Evolutionary conservation across 2,329 filamentous ascomycete genomes (phyloP), one percentile per base, ranked within the genome.

Genomic region (Stemphylium lycopersici): DNA sequence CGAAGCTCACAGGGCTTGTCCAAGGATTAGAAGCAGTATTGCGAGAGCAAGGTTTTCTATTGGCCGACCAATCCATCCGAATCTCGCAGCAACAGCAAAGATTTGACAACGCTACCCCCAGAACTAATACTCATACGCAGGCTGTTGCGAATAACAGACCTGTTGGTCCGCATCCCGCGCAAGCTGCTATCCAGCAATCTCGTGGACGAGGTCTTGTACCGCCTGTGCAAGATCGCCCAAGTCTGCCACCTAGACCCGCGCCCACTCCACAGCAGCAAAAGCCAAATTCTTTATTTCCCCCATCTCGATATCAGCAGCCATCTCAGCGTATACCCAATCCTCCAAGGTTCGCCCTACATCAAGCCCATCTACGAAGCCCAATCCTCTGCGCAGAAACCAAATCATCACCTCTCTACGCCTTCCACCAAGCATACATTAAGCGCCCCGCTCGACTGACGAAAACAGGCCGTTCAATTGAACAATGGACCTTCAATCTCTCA

Each of bases 321-420:
- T 73, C 77, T 53, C 77, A 76, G 29, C 71, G 75, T 10, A 66
- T 74, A 20, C 78, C 81, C 3, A 74, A 80, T 52, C 79, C 83
- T 16, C 69, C 72, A 20, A 66, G 76, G 6, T 78, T 77, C 24
- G 81, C 79, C n/a, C 74, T 88, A 6, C 86, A 88, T 63, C 84
- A 87, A 70, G 80, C 81, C 39, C 77, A 84, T 64, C 74, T 87
- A 24, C 79, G 80, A 20, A 85, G 81, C 59, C 84, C 85, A 3
- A 59, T 76, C 1, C 76, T 83, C 24, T 66, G 66, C 33, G 63
- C 76, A 13, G 42, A 53, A n/a, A 24, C 47, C n/a, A 3, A 26
- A 10, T 33, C 41, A 4, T 39, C 46, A 11, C 48, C 44, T 4
- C 74, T 83, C 46, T 90, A 88, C 64, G 85, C 88, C 58, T 83